phyloP scores from a whole-genome alignment of 202 grass and related monocot genomes.

The Brachypodium distachyon region DNA sequence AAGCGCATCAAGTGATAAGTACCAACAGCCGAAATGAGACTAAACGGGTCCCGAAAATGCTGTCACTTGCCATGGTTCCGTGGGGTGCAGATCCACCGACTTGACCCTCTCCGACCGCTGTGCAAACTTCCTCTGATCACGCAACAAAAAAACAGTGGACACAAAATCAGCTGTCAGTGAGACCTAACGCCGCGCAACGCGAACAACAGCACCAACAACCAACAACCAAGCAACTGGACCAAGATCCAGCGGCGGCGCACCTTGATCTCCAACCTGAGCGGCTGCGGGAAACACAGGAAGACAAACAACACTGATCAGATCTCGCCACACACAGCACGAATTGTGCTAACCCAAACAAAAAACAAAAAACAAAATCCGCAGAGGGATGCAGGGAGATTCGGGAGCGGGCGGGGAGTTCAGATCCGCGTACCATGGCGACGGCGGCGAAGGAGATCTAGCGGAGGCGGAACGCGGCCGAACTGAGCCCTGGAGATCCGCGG shows the following conservation, averaged over 20 bases:
- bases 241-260: conserved; percentile 45
- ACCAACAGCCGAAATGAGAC: not conserved
- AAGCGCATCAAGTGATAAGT: not conserved
- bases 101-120: conserved; percentile 95
- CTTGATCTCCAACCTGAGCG: conserved; percentile 99
- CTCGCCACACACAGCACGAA: not conserved
- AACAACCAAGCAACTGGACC: not conserved
- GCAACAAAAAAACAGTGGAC: conserved; percentile 25
- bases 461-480: not conserved
- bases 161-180: conserved; percentile 9
- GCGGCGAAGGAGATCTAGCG: not conserved
- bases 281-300: conserved; percentile 45
- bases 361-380: not conserved
- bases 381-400: not conserved
- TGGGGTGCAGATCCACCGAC: conserved; percentile 96
- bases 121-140: conserved; percentile 85
- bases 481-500: not conserved
- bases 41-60: not conserved
- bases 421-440: conserved; percentile 45
- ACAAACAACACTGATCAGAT: conserved; percentile 51
- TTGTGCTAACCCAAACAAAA: not conserved
- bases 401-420: conserved; percentile 4
- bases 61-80: conserved; percentile 82
- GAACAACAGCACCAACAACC: not conserved
- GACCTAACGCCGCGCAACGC: conserved; percentile 3